Evolutionary conservation across 1,139 yeast species (phyloP).

Genomic region (Geotrichum fermentans): DNA sequence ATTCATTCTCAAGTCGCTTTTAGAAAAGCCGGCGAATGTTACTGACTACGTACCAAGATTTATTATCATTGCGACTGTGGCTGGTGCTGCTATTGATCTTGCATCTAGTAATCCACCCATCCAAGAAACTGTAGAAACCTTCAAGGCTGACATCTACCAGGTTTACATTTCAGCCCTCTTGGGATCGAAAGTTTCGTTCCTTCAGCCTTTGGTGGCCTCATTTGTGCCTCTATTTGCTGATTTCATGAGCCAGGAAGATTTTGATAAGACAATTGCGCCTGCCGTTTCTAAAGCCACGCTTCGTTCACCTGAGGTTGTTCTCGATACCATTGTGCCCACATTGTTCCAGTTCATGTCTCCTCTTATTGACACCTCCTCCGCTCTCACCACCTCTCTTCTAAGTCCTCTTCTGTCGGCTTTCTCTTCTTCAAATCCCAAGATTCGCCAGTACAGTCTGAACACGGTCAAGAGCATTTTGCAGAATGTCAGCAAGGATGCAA

Average conservation of each 20-base stretch:
- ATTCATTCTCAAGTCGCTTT: slow-evolving; percentile 24
- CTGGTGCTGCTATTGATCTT: slow-evolving; percentile 32
- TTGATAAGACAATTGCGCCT: slow-evolving; percentile 49
- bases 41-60: slow-evolving; percentile 25
- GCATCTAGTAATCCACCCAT: slow-evolving; percentile 28
- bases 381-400: slow-evolving; percentile 50
- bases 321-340: slow-evolving; percentile 49
- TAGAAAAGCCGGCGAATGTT: slow-evolving; percentile 19
- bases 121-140: slow-evolving; percentile 22
- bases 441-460: slow-evolving; percentile 51
- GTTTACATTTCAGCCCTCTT: slow-evolving; percentile 32
- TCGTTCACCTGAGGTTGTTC: slow-evolving; percentile 74
- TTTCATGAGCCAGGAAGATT: slow-evolving; percentile 43
- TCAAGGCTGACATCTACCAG: slow-evolving; percentile 25
- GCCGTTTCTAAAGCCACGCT: slow-evolving; percentile 69
- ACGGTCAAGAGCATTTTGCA: slow-evolving; percentile 37
- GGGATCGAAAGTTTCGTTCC: slow-evolving; percentile 30
- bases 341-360: slow-evolving; percentile 42
- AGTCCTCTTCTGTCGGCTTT: slow-evolving; percentile 58
- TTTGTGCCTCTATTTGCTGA: slow-evolving; percentile 44
- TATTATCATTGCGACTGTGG: slow-evolving; percentile 29
- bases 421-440: slow-evolving; percentile 65
- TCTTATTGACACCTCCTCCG: slow-evolving; percentile 39
- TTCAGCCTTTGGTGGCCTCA: slow-evolving; percentile 30
- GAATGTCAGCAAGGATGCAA: slow-evolving; percentile 27